Evolutionary conservation across 1,139 yeast species (phyloP).

Genomic region (Yamadazyma membranifaciens): DNA sequence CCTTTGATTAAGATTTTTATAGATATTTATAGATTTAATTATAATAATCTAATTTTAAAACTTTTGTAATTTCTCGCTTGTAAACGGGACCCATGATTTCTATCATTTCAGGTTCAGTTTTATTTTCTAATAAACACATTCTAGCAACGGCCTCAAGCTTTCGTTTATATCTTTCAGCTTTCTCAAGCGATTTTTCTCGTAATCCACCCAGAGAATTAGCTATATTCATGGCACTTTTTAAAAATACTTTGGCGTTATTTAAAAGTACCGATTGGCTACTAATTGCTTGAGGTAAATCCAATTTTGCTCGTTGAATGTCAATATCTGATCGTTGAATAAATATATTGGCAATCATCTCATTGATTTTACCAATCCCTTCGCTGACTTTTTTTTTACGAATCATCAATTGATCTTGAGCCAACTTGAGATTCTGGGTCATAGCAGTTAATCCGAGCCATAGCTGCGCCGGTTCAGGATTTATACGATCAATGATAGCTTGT

Average conservation of each 20-base stretch:
- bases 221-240: constrained; percentile 47
- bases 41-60: constrained; percentile 30
- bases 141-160: constrained; percentile 47
- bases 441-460: constrained; percentile 42
- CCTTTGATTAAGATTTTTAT: constrained; percentile 1
- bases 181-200: constrained; percentile 46
- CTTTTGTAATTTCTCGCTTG: constrained; percentile 26
- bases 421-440: constrained; percentile 38
- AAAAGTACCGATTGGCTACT: constrained; percentile 29
- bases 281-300: constrained; percentile 29
- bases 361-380: constrained; percentile 33
- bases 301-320: constrained; percentile 47
- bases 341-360: constrained; percentile 42
- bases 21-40: constrained; percentile 9
- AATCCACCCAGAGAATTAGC: constrained; percentile 51
- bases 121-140: constrained; percentile 45
- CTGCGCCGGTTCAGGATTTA: constrained; percentile 21
- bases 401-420: constrained; percentile 35
- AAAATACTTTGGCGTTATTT: constrained; percentile 39
- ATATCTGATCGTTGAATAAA: constrained; percentile 52
- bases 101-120: constrained; percentile 15
- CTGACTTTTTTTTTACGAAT: constrained; percentile 18
- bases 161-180: constrained; percentile 38
- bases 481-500: constrained; percentile 41
- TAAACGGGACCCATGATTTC: constrained; percentile 17